Evolutionary conservation across 345 rosid genomes (phyloP).

Genomic region (Punica granatum): DNA sequence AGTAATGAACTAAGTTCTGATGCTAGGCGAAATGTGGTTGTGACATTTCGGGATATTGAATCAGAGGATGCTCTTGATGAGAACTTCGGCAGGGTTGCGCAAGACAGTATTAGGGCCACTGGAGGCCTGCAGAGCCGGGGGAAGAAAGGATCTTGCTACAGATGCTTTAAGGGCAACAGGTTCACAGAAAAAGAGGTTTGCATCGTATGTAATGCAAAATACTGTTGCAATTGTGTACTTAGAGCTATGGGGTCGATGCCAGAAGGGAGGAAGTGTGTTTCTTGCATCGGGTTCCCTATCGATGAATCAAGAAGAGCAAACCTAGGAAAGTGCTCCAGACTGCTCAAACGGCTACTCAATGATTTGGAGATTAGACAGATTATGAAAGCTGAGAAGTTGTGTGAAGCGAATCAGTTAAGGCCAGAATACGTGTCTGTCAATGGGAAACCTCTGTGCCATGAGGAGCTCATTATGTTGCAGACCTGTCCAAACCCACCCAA

Average conservation of each 20-base stretch:
- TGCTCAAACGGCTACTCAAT: conserved; percentile 87
- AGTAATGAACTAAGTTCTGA: conserved; percentile 35
- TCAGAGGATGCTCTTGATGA: conserved; percentile 51
- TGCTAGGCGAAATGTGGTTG: conserved; percentile 46
- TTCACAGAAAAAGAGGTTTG: conserved; percentile 97
- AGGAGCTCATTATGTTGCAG: conserved; percentile 75
- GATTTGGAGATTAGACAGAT: conserved; percentile 87
- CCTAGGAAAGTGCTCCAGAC: conserved; percentile 87
- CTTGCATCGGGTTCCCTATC: conserved; percentile 78
- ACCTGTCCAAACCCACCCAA: conserved; percentile 78
- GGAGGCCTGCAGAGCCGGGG: conserved; percentile 61
- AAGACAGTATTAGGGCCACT: conserved; percentile 28
- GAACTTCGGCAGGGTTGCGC: conserved; percentile 35
- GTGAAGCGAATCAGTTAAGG: conserved; percentile 88
- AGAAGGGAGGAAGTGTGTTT: conserved; percentile 96
- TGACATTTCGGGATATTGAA: conserved; percentile 60
- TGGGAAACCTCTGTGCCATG: conserved; percentile 70
- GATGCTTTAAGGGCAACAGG: conserved; percentile 79
- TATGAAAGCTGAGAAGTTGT: conserved; percentile 89
- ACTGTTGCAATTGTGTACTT: conserved; percentile 85
- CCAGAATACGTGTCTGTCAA: conserved; percentile 82
- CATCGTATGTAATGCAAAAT: conserved; percentile 91
- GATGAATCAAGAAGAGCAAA: conserved; percentile 65
- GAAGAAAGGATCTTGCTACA: conserved; percentile 81
- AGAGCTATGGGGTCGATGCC: conserved; percentile 99